These are phyloP conservation scores for Fusarium metavorans DNA, from an alignment of 2,329 filamentous ascomycete species.

Conservation along the genomic window DNA sequence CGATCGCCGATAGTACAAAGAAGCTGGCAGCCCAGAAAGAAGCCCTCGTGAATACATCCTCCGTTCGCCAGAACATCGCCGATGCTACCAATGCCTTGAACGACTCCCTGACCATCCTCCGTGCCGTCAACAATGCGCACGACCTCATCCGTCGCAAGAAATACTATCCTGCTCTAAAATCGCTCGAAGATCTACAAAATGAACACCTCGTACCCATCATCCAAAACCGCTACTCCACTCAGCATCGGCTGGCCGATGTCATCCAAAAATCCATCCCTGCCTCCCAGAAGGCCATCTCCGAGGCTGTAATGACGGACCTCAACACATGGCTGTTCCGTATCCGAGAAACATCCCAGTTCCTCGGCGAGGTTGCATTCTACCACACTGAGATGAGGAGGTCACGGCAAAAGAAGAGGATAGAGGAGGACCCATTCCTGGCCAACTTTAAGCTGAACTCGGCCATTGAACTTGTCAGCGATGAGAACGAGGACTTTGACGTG, in stretches of 20 bases:
- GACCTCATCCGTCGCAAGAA: constrained; percentile 92
- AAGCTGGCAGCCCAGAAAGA: constrained; percentile 95
- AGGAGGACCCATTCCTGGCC: constrained; percentile 78
- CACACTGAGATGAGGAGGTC: constrained; percentile 90
- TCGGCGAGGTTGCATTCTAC: constrained; percentile 96
- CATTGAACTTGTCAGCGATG: constrained; percentile 94
- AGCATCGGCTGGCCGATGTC: constrained; percentile 94
- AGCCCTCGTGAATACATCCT: constrained; percentile 89
- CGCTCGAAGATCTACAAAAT: constrained; percentile 94
- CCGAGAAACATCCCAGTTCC: constrained; percentile 93
- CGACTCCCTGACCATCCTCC: constrained; percentile 91
- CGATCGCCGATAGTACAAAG: constrained; percentile 94
- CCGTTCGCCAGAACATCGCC: constrained; percentile 94
- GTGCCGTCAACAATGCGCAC: constrained; percentile 93
- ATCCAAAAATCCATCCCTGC: constrained; percentile 96
- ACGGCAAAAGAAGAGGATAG: constrained; percentile 84
- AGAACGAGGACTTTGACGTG: constrained; percentile 95
- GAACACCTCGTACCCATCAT: constrained; percentile 83
- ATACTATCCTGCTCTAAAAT: constrained; percentile 94
- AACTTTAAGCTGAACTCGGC: constrained; percentile 95
- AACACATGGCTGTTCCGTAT: constrained; percentile 98
- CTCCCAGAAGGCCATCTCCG: constrained; percentile 92
- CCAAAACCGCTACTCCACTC: constrained; percentile 87
- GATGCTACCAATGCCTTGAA: constrained; percentile 90
- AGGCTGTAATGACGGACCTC: constrained; percentile 95